A percentile compares a stretch with the other conserved stretches of the same genome.
Conservation (phyloP, 306 rosid genomes). For the Lagenaria siceraria region DNA sequence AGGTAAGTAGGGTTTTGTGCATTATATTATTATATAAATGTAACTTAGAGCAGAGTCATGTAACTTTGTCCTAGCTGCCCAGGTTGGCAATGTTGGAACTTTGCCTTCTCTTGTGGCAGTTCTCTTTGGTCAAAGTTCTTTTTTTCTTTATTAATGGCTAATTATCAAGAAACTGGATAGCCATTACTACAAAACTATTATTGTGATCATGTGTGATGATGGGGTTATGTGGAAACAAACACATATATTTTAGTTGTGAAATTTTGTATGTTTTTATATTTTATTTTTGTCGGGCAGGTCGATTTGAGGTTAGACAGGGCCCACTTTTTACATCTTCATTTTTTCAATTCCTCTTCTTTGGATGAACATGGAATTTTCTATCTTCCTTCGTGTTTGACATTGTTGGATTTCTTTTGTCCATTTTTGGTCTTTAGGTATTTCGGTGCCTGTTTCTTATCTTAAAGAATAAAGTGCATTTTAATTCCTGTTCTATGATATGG, state of each 20-base stretch:
- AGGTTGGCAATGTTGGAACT: slow-evolving; percentile 76
- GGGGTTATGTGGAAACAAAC: slow-evolving; percentile 8
- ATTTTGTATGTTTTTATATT: neutral
- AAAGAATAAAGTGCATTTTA: too few species aligned
- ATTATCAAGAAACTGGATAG: slow-evolving; percentile 36
- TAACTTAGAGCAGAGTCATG: slow-evolving; percentile 39
- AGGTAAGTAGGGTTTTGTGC: slow-evolving; percentile 25
- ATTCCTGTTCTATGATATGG: too few species aligned
- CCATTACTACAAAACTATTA: slow-evolving; percentile 28
- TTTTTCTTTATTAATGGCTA: slow-evolving; percentile 22
- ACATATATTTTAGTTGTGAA: slow-evolving; percentile 5
- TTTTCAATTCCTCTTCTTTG: neutral
- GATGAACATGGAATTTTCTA: too few species aligned
- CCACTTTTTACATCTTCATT: neutral
- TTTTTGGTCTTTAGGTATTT: too few species aligned
- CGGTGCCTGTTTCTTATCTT: too few species aligned
- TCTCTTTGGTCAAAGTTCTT: slow-evolving; percentile 37
- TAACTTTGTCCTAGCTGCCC: slow-evolving; percentile 90
- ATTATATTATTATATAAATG: slow-evolving; percentile 22
- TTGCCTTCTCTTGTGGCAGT: slow-evolving; percentile 99
- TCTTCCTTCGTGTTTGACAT: too few species aligned
- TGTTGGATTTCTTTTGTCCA: neutral
- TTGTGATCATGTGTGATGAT: slow-evolving; percentile 18
- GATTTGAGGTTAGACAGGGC: neutral
- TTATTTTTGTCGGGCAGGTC: neutral